Evolutionary conservation across 2,329 filamentous ascomycete species (phyloP), one percentile per base, ranked within the genome.

Genomic region (Fusarium mundagurra): DNA sequence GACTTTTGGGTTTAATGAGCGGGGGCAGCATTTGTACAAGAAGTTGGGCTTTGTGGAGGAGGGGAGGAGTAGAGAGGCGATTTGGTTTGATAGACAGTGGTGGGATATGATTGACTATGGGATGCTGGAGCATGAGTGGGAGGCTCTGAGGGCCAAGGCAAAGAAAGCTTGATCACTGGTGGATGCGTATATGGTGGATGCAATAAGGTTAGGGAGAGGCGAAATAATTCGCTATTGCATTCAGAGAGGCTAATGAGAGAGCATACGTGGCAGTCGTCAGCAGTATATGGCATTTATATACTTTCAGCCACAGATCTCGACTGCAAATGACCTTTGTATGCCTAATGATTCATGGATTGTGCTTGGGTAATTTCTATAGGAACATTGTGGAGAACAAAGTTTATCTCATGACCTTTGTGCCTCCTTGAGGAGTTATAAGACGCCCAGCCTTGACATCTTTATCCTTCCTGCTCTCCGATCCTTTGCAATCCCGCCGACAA

Each of bases 41-140:
- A 80, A 80, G 45, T 64, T 88, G 14, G 86, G 87, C 0, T 88
- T 88, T 68, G 80, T 80, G 48, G 69, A 79, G 6, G 86, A 88
- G 69, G 85, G 86, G 0, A 73, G 83, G 8, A 80, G 77, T 62
- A 79, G 86, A 58, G 83, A 88, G 76, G 76, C 78, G 3, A 66
- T 85, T 12, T 87, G 83, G 80, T 80, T 82, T 73, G 82, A 87
- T 69, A 81, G 86, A 3, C 76, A 80, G 38, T 88, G 81, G 82
- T 76, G 77, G 50, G 81, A 84, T 62, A 36, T 72, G 8, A 61
- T 85, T 6, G 65, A 77, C 8, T 78, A 83, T 51, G 80, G 77
- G 0, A 85, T 86, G 76, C 53, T 86, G 43, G 83, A 84, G 59
- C 50, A 74, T 3, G 84, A 86, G 54, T 85, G 84, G 84, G 68